Conservation (phyloP, 176 grass and related monocot species). For the Carex parvula region DNA sequence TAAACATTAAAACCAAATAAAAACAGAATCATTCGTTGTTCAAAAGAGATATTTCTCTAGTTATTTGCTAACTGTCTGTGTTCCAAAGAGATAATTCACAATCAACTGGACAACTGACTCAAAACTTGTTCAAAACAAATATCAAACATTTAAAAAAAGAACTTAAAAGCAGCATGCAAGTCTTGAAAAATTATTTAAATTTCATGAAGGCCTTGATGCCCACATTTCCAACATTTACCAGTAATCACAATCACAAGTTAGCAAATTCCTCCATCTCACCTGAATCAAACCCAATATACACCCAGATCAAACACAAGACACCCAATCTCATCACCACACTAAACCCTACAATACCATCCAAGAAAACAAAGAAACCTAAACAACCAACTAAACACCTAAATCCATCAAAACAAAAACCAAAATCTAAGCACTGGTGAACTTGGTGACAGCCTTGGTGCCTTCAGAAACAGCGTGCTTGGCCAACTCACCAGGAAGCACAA, state of each 20-base stretch:
- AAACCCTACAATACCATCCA: neutral
- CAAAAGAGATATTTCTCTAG: neutral
- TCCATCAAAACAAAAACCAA: neutral
- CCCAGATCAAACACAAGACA: neutral
- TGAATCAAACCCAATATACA: neutral
- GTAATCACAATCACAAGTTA: neutral
- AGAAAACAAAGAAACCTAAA: neutral
- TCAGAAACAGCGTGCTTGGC: conserved; percentile 27
- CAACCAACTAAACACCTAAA: neutral
- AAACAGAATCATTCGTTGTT: no score
- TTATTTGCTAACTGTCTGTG: neutral
- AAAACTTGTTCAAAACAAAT: neutral
- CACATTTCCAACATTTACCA: neutral
- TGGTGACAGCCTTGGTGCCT: conserved; percentile 24
- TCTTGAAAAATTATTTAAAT: no score
- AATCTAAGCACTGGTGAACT: conserved; percentile 27
- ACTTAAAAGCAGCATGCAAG: neutral
- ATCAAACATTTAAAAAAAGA: neutral
- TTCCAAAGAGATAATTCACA: neutral
- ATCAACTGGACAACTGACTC: neutral
- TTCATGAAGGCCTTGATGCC: no score
- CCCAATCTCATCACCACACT: neutral
- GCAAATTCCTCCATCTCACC: neutral
- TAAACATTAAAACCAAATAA: no score
- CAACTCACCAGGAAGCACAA: conserved; percentile 12